These are phyloP conservation scores for Centaurea solstitialis DNA, from an alignment of 129 eudicot species.

Conservation along the genomic window DNA sequence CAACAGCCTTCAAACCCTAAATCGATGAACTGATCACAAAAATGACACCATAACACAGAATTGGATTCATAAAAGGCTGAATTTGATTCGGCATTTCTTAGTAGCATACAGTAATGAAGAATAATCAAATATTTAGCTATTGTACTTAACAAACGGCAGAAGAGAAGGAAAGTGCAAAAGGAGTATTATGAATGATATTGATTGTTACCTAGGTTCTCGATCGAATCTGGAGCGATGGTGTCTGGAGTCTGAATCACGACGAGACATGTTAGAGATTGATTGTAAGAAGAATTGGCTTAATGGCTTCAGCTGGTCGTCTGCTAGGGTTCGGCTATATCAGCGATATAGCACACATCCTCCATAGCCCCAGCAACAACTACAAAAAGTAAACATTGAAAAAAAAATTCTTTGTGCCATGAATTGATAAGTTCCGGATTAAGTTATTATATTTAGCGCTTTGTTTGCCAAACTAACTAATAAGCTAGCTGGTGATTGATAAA, in stretches of 20 bases:
- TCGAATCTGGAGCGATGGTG: conserved; percentile 75
- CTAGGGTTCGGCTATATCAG: conserved; percentile 28
- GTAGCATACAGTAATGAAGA: background rate
- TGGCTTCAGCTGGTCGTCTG: conserved; percentile 5
- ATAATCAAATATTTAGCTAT: conserved; percentile 11
- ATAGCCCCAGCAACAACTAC: background rate
- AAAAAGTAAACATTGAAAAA: background rate
- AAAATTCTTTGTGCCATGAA: too few species aligned
- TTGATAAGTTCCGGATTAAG: too few species aligned
- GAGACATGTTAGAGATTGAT: conserved; percentile 45
- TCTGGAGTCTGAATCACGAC: conserved; percentile 64
- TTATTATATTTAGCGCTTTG: too few species aligned
- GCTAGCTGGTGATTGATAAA: too few species aligned
- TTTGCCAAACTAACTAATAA: too few species aligned
- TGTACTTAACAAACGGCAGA: background rate
- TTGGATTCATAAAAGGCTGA: background rate
- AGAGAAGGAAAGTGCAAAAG: background rate
- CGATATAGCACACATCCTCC: background rate
- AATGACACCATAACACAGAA: background rate
- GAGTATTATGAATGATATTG: too few species aligned
- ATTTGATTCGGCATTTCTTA: background rate
- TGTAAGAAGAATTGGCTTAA: conserved; percentile 1
- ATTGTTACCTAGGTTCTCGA: conserved; percentile 81
- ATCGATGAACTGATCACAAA: background rate
- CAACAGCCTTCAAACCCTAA: background rate